Conservation (phyloP, 441 rosid species). For the Rhodomyrtus psidioides region DNA sequence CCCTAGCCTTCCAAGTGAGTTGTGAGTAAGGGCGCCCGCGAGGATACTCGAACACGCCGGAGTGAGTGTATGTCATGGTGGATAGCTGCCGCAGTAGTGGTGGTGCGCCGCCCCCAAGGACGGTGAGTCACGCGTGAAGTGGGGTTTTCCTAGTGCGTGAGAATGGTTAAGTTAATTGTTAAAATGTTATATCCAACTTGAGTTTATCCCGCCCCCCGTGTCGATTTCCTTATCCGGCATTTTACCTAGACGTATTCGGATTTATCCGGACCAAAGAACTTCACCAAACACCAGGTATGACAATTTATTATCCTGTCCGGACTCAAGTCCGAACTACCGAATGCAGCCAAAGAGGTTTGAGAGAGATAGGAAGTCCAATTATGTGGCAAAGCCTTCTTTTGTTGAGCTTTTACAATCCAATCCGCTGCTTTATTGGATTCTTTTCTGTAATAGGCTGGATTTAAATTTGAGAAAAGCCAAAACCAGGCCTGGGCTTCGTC, state of each 20-base stretch:
- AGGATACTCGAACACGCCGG: background rate
- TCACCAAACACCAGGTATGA: too few relatives aligned
- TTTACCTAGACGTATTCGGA: rapidly evolving
- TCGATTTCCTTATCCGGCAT: background rate
- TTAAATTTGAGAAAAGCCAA: background rate
- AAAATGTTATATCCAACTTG: background rate
- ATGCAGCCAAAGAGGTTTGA: rapidly evolving
- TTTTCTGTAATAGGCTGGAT: background rate
- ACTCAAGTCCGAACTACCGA: too few relatives aligned
- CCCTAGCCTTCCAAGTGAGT: too few relatives aligned
- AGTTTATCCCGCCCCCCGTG: background rate
- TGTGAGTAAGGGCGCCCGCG: too few relatives aligned
- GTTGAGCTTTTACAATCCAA: background rate
- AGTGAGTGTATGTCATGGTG: background rate
- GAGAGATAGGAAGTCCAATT: rapidly evolving
- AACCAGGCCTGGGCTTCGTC: background rate
- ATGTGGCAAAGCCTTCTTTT: background rate
- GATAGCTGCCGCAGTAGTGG: background rate
- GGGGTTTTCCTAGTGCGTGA: background rate
- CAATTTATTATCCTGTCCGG: too few relatives aligned
- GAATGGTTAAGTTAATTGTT: background rate
- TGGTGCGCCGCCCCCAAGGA: background rate
- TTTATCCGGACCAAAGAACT: too few relatives aligned
- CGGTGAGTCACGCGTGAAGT: background rate
- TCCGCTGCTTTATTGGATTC: background rate